These are phyloP conservation scores for Naumovozyma dairenensis DNA, from an alignment of 805 yeast species.

Conservation along the genomic window DNA sequence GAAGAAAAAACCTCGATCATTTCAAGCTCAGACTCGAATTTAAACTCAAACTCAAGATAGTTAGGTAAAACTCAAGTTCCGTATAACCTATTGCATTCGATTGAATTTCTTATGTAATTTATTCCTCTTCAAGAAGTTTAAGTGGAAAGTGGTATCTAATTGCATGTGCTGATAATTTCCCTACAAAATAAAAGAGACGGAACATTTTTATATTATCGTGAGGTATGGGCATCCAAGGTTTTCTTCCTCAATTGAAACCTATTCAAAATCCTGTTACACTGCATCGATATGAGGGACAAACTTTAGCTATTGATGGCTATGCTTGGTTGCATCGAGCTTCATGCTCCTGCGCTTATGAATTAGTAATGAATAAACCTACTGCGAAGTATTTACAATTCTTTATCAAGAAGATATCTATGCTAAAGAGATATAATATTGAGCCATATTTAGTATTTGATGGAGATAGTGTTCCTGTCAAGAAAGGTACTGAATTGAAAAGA, in stretches of 20 bases:
- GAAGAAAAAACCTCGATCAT: no score
- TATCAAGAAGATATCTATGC: conserved; percentile 54
- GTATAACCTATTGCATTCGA: no score
- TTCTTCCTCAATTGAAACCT: conserved; percentile 68
- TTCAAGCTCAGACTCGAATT: no score
- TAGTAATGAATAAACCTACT: conserved; percentile 64
- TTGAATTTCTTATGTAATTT: no score
- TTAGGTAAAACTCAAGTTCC: no score
- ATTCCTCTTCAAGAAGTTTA: no score
- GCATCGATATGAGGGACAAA: conserved; percentile 56
- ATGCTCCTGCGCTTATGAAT: conserved; percentile 71
- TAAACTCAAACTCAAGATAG: no score
- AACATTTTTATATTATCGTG: not conserved
- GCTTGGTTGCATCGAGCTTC: conserved; percentile 93
- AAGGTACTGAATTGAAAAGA: conserved; percentile 61
- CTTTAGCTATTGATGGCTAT: conserved; percentile 88
- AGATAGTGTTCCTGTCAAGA: conserved; percentile 70
- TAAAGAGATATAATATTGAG: conserved; percentile 52
- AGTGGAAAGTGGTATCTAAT: no score
- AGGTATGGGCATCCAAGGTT: conserved; percentile 74
- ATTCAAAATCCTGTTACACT: conserved; percentile 55
- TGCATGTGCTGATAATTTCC: no score
- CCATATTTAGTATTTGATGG: conserved; percentile 95
- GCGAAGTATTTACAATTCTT: conserved; percentile 63
- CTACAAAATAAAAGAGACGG: conserved; percentile 4